phyloP scores from a whole-genome alignment of 140 eudicot genomes.

The Erigeron philadelphicus region DNA sequence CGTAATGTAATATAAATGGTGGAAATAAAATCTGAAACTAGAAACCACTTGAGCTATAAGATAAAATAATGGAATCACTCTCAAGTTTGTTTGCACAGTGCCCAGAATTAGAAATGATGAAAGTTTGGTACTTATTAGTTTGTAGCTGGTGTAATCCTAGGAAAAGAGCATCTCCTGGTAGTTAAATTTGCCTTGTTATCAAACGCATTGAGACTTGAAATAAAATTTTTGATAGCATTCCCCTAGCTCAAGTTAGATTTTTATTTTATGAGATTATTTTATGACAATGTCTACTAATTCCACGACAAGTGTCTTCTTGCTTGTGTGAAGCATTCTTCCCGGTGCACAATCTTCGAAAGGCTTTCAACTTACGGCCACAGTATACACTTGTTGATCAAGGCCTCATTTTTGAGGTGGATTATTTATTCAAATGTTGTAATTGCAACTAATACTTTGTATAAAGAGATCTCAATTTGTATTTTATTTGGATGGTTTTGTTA shows the following conservation, averaged over 20 bases:
- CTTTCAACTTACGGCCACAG: neutral
- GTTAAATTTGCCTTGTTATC: too few relatives aligned
- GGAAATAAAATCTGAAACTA: neutral
- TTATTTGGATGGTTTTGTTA: neutral
- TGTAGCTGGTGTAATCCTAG: too few relatives aligned
- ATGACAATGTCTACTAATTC: constrained; percentile 23
- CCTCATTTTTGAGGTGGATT: neutral
- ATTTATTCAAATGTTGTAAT: constrained; percentile 10
- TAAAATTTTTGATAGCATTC: neutral
- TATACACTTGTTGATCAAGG: constrained; percentile 8
- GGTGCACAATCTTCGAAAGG: constrained; percentile 17
- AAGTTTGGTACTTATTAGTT: too few relatives aligned
- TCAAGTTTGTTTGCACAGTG: too few relatives aligned
- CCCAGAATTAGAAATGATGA: too few relatives aligned
- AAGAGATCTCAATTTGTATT: neutral
- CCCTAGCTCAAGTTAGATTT: neutral
- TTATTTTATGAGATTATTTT: neutral
- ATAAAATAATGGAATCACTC: too few relatives aligned
- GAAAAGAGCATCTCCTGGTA: too few relatives aligned
- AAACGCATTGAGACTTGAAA: neutral
- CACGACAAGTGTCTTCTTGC: constrained; percentile 33
- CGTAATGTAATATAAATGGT: too few relatives aligned
- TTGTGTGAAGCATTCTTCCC: constrained; percentile 31
- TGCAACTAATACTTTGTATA: constrained; percentile 14
- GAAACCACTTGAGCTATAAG: neutral